Base-by-base conservation (phyloP, 768 basidiomycete genomes). In the Tylopilus balloui region DNA sequence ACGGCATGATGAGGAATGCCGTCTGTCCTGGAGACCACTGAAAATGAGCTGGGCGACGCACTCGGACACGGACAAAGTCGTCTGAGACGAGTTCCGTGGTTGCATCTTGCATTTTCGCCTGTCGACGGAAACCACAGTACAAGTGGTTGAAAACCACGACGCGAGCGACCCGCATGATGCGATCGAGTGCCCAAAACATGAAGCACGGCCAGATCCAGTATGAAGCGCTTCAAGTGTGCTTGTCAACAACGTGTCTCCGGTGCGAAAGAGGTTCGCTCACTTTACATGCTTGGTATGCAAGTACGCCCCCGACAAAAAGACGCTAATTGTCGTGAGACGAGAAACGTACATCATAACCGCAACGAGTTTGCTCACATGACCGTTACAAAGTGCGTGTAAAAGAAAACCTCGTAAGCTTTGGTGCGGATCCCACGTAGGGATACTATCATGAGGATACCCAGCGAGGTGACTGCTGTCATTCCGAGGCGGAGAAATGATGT, bases 11-110 rank as follows among this genome's bases (percentile, higher is more conserved):
- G 19, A 84, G 65, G 54, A 74, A 83, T 0, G 71, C 76, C 29
- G 72, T 71, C 62, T 84, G 83, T 8, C 82, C 83, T 0, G 83
- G 71, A 5, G 60, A 57, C 78, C 77, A 79, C 19, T 65, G 68
- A 68, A 83, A 77, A 54, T 71, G 71, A 14, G 72, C 62, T 23
- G 76, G 73, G 19, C 75, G 71, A 29, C 59, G 57, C 24, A 81
- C 57, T 15, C 71, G 69, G 13, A 84, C 60, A 15, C 76, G 77
- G 20, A 83, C 57, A 56, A 78, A 73, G 49, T 69, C 68, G 3
- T 71, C 70, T 6, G 74, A 74, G 23, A 80, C 61, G 2, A 75
- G 54, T 49, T 79, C 77, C 1, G 71, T 68, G 19, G 55, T 55
- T 0, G 73, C 75, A 35, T 74, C 66, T 45, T 72, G 61, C 20